Evolutionary conservation across 2,329 filamentous ascomycete species (phyloP), one percentile per base, ranked within the genome.

Genomic region (Calonectria ilicicola): DNA sequence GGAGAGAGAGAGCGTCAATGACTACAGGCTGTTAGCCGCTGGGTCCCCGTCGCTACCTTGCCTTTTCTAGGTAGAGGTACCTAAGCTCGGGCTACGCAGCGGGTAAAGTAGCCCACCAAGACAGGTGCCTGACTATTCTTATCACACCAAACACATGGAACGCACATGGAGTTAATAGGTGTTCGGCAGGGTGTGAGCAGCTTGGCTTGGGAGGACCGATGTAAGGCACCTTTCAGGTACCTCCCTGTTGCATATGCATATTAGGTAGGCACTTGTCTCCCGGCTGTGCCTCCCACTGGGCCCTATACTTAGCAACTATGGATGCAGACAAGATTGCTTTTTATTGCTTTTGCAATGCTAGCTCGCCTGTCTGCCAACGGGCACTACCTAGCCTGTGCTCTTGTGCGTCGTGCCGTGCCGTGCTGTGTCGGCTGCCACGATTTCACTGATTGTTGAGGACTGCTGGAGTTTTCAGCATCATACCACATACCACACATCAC

Each of bases 21-120:
- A 40, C 58, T 46, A 63, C 14, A 32, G 40, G 58, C 19, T 9
- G 17, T 44, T 72, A 70, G 64, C 67, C 71, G 71, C 71, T 73
- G 40, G 26, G 49, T 35, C 47, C 27, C 32, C 32, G 32, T 60
- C 23, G 69, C 56, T 58, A 46, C 51, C 17, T 67, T 60, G n/a
- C 51, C 49, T 47, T 58, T 60, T 38, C 42, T 53, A 49, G 49
- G 49, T 44, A 58, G 53, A 56, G 53, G 53, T 60, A 60, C 53
- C 21, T 35, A 46, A 44, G 27, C 56, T 46, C 35, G 27, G 38
- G 62, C 40, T 65, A 60, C 67, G 21, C 67, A 60, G 67, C 67
- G 68, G 62, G 49, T 70, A 60, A 70, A 49, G 17, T 15, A 29
- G 40, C 32, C 64, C 40, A 23, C 62, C 60, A 53, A 67, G 66